Percentiles rank a stretch among this genome's conserved stretches.
Evolutionary conservation across 768 basidiomycete genomes (phyloP).

Genomic region (Boletus rubescentipes): DNA sequence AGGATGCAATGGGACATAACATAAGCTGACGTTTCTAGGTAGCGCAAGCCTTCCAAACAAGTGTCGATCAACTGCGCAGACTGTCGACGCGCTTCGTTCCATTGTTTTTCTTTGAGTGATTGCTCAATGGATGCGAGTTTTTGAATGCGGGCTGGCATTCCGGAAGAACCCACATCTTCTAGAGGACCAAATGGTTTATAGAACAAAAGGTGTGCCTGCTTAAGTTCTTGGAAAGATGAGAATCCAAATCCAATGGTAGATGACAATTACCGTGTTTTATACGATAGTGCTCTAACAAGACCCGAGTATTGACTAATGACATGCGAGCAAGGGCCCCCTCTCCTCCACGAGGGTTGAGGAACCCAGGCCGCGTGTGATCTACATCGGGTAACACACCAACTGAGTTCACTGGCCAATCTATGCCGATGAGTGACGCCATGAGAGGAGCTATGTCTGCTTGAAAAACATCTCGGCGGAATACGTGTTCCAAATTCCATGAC

Average conservation of each 20-base stretch:
- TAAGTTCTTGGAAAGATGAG: conserved; percentile 48
- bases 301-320: conserved; percentile 65
- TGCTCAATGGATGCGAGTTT: conserved; percentile 44
- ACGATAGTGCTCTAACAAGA: conserved; percentile 74
- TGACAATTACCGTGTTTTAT: conserved; percentile 64
- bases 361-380: conserved; percentile 59
- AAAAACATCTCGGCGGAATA: conserved; percentile 72
- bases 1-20: neutral
- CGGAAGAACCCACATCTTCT: conserved; percentile 29
- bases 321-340: conserved; percentile 51
- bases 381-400: conserved; percentile 81
- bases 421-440: conserved; percentile 73
- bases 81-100: conserved; percentile 46
- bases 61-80: conserved; percentile 53
- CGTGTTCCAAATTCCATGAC: conserved; percentile 57
- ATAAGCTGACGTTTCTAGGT: conserved; percentile 61
- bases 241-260: neutral
- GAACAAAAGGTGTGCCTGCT: conserved; percentile 52
- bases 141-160: conserved; percentile 34
- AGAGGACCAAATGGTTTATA: conserved; percentile 64
- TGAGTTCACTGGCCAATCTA: conserved; percentile 77
- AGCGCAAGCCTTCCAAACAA: conserved; percentile 63
- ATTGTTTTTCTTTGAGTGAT: conserved; percentile 43
- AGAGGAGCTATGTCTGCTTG: conserved; percentile 82
- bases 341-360: conserved; percentile 46